phyloP scores from a whole-genome alignment of 2,329 filamentous ascomycete species.

The Simplicillium sp. region DNA sequence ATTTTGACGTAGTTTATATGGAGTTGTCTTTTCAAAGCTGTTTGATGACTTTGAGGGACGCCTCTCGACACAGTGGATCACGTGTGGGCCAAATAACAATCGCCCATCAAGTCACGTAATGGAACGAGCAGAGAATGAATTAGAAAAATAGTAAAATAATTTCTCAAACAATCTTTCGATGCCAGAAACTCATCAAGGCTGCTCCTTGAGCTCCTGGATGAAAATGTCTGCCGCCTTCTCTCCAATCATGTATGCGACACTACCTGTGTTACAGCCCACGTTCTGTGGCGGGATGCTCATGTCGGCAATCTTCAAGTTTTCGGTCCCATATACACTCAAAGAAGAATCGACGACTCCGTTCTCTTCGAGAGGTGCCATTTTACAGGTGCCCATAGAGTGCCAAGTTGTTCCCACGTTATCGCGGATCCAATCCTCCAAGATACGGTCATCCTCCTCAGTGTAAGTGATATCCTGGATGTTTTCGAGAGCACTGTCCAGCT shows the following conservation, averaged over 20 bases:
- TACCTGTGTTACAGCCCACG: slow-evolving; percentile 35
- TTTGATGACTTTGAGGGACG: too few relatives aligned
- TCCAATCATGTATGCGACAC: slow-evolving; percentile 34
- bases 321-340: slow-evolving; percentile 29
- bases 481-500: slow-evolving; percentile 15
- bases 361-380: slow-evolving; percentile 27
- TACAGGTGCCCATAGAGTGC: slow-evolving; percentile 32
- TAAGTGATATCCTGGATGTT: slow-evolving; percentile 30
- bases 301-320: slow-evolving; percentile 24
- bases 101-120: too few relatives aligned
- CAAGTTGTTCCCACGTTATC: slow-evolving; percentile 27
- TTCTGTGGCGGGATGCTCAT: slow-evolving; percentile 23
- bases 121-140: too few relatives aligned
- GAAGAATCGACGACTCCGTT: slow-evolving; percentile 28
- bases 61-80: too few relatives aligned
- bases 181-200: too few relatives aligned
- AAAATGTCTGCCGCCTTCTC: slow-evolving; percentile 33
- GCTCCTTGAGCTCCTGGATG: slow-evolving; percentile 16
- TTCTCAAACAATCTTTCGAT: too few relatives aligned
- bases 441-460: slow-evolving; percentile 32
- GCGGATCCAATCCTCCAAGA: slow-evolving; percentile 31
- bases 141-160: too few relatives aligned
- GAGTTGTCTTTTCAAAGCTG: too few relatives aligned
- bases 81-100: too few relatives aligned
- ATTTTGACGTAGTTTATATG: too few relatives aligned